These are phyloP conservation scores for Schwanniomyces pseudopolymorphus DNA, from an alignment of 805 yeast genomes.

Conservation along the genomic window DNA sequence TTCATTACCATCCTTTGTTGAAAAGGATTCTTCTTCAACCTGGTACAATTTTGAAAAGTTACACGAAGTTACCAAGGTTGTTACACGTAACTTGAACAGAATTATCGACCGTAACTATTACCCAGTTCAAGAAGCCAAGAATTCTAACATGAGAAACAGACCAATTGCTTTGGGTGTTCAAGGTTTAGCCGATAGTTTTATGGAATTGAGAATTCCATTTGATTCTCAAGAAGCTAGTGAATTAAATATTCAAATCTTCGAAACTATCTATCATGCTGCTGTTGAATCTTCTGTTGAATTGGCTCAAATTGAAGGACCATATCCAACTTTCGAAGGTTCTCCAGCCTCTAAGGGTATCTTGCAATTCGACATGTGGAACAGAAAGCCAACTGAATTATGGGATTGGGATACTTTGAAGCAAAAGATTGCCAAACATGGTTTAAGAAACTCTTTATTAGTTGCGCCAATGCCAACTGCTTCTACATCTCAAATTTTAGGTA, in stretches of 20 bases:
- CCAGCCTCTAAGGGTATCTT: conserved; percentile 59
- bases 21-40: conserved; percentile 37
- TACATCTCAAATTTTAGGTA: conserved; percentile 61
- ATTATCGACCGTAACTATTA: conserved; percentile 57
- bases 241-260: conserved; percentile 58
- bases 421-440: conserved; percentile 47
- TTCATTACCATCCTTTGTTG: conserved; percentile 57
- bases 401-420: conserved; percentile 59
- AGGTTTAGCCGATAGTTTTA: conserved; percentile 60
- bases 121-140: conserved; percentile 55
- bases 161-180: conserved; percentile 66
- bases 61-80: conserved; percentile 54
- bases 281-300: conserved; percentile 57
- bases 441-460: conserved; percentile 58
- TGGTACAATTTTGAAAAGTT: conserved; percentile 58
- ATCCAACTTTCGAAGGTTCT: conserved; percentile 52
- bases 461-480: conserved; percentile 73
- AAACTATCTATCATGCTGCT: conserved; percentile 61
- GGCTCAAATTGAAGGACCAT: conserved; percentile 50
- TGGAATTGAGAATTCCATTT: conserved; percentile 55
- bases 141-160: conserved; percentile 56
- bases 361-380: conserved; percentile 59
- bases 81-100: conserved; percentile 54
- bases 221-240: conserved; percentile 58
- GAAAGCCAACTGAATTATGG: conserved; percentile 58